Percentiles rank a stretch among this genome's conserved stretches.
These are phyloP conservation scores for Fusarium mexicanum DNA, from an alignment of 2,329 filamentous ascomycete species.

Conservation along the genomic window DNA sequence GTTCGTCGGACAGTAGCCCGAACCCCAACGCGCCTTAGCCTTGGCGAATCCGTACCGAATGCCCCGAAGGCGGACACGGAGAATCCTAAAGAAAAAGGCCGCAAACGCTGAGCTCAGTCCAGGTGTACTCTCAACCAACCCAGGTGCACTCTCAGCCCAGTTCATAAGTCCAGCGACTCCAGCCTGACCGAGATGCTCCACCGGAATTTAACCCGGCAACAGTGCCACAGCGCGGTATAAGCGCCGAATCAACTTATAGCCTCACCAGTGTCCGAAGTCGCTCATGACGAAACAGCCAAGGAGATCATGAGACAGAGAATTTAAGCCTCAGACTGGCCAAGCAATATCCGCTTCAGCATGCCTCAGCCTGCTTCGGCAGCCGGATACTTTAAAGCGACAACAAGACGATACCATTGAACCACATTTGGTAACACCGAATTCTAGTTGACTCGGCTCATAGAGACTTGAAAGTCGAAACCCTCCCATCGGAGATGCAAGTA, in stretches of 20 bases:
- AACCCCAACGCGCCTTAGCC: slow-evolving; percentile 40
- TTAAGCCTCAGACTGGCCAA: slow-evolving; percentile 2
- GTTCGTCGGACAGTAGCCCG: slow-evolving; percentile 44
- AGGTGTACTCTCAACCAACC: slow-evolving; percentile 25
- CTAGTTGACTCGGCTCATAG: slow-evolving; percentile 20
- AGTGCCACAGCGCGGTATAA: slow-evolving; percentile 35
- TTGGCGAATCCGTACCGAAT: slow-evolving; percentile 35
- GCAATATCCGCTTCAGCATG: slow-evolving; percentile 9
- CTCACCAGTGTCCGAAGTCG: slow-evolving; percentile 41
- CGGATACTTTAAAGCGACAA: not conserved
- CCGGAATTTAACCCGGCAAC: slow-evolving; percentile 39
- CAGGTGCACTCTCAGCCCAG: slow-evolving; percentile 24
- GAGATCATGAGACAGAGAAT: slow-evolving; percentile 6
- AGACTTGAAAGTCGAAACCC: not conserved
- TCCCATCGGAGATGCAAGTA: slow-evolving; percentile 8
- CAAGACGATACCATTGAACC: not conserved
- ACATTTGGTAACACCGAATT: not conserved
- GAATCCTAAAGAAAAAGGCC: slow-evolving; percentile 41
- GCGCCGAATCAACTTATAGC: slow-evolving; percentile 34
- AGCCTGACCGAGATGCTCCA: slow-evolving; percentile 24
- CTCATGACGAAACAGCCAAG: slow-evolving; percentile 30
- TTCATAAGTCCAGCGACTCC: not conserved
- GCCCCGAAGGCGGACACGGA: slow-evolving; percentile 33
- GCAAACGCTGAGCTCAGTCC: slow-evolving; percentile 30
- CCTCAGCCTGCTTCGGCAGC: not conserved